These are phyloP conservation scores for Aspergillus fumigatus DNA, from an alignment of 2,329 filamentous ascomycete genomes.

Conservation along the genomic window DNA sequence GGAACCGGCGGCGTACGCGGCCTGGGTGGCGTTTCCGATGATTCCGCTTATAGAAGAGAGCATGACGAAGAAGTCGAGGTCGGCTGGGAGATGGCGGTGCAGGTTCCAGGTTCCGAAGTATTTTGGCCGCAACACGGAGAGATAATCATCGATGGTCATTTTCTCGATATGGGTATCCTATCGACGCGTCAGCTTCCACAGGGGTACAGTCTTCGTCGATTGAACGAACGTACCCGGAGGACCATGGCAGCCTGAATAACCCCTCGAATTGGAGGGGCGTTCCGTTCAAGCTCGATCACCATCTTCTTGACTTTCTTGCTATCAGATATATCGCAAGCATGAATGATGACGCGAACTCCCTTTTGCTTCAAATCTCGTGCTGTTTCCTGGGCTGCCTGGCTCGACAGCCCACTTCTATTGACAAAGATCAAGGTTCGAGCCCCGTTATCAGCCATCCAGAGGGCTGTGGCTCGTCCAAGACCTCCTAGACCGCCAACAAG, in stretches of 20 bases:
- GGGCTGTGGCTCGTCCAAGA: slow-evolving; percentile 19
- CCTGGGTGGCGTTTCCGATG: slow-evolving; percentile 43
- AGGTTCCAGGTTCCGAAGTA: slow-evolving; percentile 26
- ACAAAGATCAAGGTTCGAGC: slow-evolving; percentile 51
- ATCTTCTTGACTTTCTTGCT: slow-evolving; percentile 24
- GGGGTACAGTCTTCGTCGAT: too few relatives aligned
- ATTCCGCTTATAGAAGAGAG: slow-evolving; percentile 38
- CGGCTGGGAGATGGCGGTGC: slow-evolving; percentile 17
- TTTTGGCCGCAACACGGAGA: slow-evolving; percentile 30
- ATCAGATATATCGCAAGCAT: slow-evolving; percentile 31
- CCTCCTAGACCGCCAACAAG: slow-evolving; percentile 26
- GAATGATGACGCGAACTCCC: slow-evolving; percentile 15
- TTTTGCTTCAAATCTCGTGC: slow-evolving; percentile 13
- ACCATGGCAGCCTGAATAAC: slow-evolving; percentile 27
- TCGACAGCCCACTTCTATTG: slow-evolving; percentile 39
- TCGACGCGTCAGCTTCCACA: background rate
- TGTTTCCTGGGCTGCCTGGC: slow-evolving; percentile 13
- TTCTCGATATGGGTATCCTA: slow-evolving; percentile 32
- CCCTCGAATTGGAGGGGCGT: slow-evolving; percentile 19
- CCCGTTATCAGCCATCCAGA: slow-evolving; percentile 48
- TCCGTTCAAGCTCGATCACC: slow-evolving; percentile 5
- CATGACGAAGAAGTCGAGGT: slow-evolving; percentile 39
- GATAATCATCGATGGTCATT: slow-evolving; percentile 31
- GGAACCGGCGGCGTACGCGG: slow-evolving; percentile 38
- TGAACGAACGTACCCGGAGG: slow-evolving; percentile 13